Evolutionary conservation across 495 filamentous ascomycete genomes (phyloP), one percentile per base, ranked within the genome.

Genomic region (Trichoderma virens): DNA sequence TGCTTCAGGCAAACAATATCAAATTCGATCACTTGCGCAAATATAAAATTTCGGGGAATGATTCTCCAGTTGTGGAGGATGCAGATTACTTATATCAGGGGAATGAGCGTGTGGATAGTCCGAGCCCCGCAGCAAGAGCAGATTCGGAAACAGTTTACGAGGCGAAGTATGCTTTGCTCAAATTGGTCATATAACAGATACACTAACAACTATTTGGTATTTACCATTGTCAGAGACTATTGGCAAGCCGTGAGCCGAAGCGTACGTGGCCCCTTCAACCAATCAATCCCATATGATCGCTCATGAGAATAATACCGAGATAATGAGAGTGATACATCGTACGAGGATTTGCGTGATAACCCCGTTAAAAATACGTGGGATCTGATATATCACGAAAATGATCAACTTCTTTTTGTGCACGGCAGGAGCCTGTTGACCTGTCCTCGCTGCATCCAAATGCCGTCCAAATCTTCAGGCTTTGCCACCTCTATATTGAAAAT

Each of bases 401-500:
- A 84, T 64, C 69, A 78, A 60, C 73, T 85, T 59, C 71, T 87
- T 80, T 86, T 68, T 79, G 83, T 62, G 73, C 78, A 3, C 72
- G 69, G 5, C 71, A 69, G 25, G 68, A 70, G 47, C 65, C 47
- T 13, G 67, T 80, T 35, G 74, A 83, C 47, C 73, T 88, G 20
- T 76, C 78, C 11, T 72, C 72, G 3, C 54, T 82, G 2, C 83
- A 84, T 66, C 83, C 82, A 0, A 70, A 72, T 16, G 78, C 64
- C 56, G 71, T 70, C 41, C 71, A 76, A 38, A 74, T 78, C 31
- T 76, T 79, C 67, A 67, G 70, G 56, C 74, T 85, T 8, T 85
- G 82, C 82, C 82, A 83, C 69, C 71, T 80, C 6, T 84, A 83
- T 63, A 68, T 83, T 18, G 75, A 82, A 16, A 83, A 82, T 45